A percentile compares a stretch with the other conserved stretches of the same genome.
phyloP scores from a whole-genome alignment of 352 stramenopile genomes.

The Phytopythium vexans region DNA sequence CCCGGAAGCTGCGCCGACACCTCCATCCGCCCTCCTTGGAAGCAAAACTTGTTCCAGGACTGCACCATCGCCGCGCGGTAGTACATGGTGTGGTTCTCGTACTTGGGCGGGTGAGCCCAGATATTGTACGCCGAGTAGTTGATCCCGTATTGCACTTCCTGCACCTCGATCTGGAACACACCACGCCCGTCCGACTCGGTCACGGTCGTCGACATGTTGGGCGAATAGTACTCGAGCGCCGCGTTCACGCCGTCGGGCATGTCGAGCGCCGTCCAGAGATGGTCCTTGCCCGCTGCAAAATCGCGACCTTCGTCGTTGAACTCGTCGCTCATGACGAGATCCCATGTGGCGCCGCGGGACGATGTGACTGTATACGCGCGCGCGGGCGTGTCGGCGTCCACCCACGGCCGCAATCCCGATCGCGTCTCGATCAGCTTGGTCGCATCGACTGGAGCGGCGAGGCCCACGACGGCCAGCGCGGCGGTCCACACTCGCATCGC shows the following conservation, averaged over 20 bases:
- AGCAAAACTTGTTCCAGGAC: constrained; percentile 81
- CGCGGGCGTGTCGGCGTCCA: constrained; percentile 35
- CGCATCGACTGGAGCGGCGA: neutral
- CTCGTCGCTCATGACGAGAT: constrained; percentile 75
- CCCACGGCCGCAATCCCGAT: constrained; percentile 34
- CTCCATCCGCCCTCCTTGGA: constrained; percentile 80
- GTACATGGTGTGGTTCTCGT: constrained; percentile 33
- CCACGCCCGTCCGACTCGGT: constrained; percentile 25
- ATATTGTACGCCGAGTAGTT: constrained; percentile 40
- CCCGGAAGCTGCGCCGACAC: constrained; percentile 86
- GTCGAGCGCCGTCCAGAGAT: constrained; percentile 80
- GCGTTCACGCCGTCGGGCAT: constrained; percentile 39
- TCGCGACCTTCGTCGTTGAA: constrained; percentile 66
- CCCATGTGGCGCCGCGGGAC: constrained; percentile 49
- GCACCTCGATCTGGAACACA: constrained; percentile 33
- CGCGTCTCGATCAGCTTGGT: constrained; percentile 16
- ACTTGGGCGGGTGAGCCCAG: constrained; percentile 33
- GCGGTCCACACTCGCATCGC: too few relatives aligned
- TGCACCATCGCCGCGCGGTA: constrained; percentile 11
- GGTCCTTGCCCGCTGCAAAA: constrained; percentile 30
- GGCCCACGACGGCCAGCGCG: neutral
- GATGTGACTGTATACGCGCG: constrained; percentile 20
- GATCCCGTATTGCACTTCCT: constrained; percentile 34
- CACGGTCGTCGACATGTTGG: constrained; percentile 56
- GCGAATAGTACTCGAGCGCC: constrained; percentile 91